These are phyloP conservation scores for Cicer chorassanicum DNA, from an alignment of 306 rosid species.

Conservation along the genomic window DNA sequence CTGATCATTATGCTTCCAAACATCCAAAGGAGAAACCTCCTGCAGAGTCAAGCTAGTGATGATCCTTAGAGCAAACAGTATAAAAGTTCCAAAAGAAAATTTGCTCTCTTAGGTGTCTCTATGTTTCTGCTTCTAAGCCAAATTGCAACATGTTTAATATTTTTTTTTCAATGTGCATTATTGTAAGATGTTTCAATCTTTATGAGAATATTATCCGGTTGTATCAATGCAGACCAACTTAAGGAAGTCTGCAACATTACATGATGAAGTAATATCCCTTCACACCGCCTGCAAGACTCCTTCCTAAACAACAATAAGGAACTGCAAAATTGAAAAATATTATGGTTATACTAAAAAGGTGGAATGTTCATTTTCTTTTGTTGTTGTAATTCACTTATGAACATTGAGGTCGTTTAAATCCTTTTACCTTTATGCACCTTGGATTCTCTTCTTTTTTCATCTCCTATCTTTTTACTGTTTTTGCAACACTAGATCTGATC, in stretches of 20 bases:
- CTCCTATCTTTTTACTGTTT: not conserved
- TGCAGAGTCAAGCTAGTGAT: constrained; percentile 59
- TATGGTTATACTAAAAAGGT: not conserved
- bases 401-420: not conserved
- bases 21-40: constrained; percentile 97
- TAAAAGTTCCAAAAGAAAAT: constrained; percentile 25
- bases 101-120: constrained; percentile 36
- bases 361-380: not conserved
- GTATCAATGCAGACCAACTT: constrained; percentile 32
- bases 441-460: too few relatives aligned
- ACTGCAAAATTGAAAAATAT: constrained; percentile 11
- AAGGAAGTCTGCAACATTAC: constrained; percentile 18
- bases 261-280: not conserved
- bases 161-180: constrained; percentile 31
- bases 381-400: not conserved
- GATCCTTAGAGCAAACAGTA: constrained; percentile 30
- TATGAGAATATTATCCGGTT: constrained; percentile 36
- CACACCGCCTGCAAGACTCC: constrained; percentile 20
- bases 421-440: not conserved
- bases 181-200: constrained; percentile 42
- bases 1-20: constrained; percentile 84
- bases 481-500: not conserved
- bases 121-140: constrained; percentile 38
- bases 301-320: constrained; percentile 9
- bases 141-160: constrained; percentile 37